phyloP scores from a whole-genome alignment of 768 basidiomycete genomes.

The Candolleomyces efflorescens region DNA sequence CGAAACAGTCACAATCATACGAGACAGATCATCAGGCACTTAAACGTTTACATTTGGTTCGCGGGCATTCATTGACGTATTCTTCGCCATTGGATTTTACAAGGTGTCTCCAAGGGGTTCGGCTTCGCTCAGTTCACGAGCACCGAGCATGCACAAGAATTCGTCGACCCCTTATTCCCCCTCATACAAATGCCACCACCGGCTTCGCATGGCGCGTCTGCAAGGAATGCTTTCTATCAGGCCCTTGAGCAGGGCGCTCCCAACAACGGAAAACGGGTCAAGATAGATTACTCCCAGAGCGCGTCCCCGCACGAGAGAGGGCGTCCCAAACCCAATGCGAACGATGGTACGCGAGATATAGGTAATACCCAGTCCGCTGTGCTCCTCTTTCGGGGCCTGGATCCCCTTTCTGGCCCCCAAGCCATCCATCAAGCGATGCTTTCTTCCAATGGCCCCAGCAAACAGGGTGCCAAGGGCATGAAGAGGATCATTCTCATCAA shows the following conservation, averaged over 20 bases:
- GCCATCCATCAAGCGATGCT: constrained; percentile 84
- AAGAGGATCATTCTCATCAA: constrained; percentile 84
- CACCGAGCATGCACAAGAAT: constrained; percentile 83
- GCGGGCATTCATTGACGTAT: constrained; percentile 69
- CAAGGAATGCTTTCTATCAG: constrained; percentile 66
- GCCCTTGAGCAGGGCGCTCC: constrained; percentile 67
- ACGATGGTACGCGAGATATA: constrained; percentile 96
- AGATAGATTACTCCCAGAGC: constrained; percentile 94
- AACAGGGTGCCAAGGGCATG: constrained; percentile 83
- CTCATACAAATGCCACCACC: constrained; percentile 91
- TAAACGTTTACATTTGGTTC: constrained; percentile 67
- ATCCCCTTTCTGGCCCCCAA: constrained; percentile 82
- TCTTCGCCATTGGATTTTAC: constrained; percentile 59
- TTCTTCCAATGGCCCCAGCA: constrained; percentile 71
- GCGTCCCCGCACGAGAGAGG: constrained; percentile 68
- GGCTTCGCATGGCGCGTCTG: constrained; percentile 81
- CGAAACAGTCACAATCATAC: constrained; percentile 91
- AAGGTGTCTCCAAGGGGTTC: constrained; percentile 93
- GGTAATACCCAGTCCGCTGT: constrained; percentile 81
- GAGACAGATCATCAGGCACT: constrained; percentile 96
- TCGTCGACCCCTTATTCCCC: constrained; percentile 87
- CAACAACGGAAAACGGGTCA: constrained; percentile 81
- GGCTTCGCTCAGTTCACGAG: constrained; percentile 94
- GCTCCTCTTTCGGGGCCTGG: constrained; percentile 86
- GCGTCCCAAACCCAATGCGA: constrained; percentile 59